Evolutionary conservation across 176 grass and related monocot species (phyloP), one percentile per base, ranked within the genome.

Genomic region (Sorghum bicolor): DNA sequence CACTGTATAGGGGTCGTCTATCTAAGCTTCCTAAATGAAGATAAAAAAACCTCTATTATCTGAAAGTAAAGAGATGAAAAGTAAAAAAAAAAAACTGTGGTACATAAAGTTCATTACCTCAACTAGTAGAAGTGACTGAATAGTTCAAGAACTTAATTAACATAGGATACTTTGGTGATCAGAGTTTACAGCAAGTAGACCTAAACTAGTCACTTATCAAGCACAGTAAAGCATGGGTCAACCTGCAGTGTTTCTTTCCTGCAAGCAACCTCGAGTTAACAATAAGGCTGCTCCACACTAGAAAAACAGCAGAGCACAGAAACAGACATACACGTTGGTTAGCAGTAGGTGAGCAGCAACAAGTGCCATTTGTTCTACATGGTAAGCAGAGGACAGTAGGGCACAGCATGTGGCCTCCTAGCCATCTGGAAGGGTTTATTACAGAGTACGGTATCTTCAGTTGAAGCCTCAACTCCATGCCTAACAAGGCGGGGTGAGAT

Each of bases 301-400:
- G 38, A 77, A 32, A 32, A 32, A 32, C 31, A 83, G 67, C 39
- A 19, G 30, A 31, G 15, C 50, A 7, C 66, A 73, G 77, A 89
- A 73, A 78, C 57, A 77, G 83, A 86, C 79, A 86, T 28, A 67
- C 29, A 86, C 32, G 74, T 73, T 67, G n/a, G 88, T 86, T 72
- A 62, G 84, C 74, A 83, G 88, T 79, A 86, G 88, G 88, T 90
- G 60, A 83, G 60, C 79, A 83, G 74, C 84, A 66, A 74, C 79
- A 67, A 48, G 79, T 73, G 79, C 3, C 79, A 25, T 67, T 74
- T 83, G 88, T 67, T 78, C 34, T 66, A 41, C 64, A 82, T 73
- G 83, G 26, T 43, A 64, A 53, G 53, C 72, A 57, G 8, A 26
- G n/a, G n/a, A 61, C 10, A 61, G 57, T 26, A 37, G 26, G 63